Conservation (phyloP, 2,329 filamentous ascomycete species). For the Acrocalymma vagum region DNA sequence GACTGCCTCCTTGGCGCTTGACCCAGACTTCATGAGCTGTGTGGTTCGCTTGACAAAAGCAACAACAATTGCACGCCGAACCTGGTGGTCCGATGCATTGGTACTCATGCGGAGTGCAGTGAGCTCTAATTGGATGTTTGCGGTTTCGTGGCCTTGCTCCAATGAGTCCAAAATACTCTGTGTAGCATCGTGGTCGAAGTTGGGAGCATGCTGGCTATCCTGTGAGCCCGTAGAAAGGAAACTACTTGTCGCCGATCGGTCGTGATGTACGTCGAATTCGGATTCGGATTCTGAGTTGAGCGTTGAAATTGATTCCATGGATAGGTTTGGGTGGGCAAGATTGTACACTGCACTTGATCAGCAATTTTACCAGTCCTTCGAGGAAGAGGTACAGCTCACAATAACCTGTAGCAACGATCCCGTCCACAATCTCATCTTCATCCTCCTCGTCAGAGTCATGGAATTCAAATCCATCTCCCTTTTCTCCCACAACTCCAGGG, state of each 20-base stretch:
- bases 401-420: slow-evolving; percentile 45
- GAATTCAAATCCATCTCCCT: slow-evolving; percentile 69
- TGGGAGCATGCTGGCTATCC: slow-evolving; percentile 60
- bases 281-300: slow-evolving; percentile 63
- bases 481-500: slow-evolving; percentile 63
- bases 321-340: slow-evolving; percentile 57
- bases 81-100: slow-evolving; percentile 88
- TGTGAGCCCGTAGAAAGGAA: slow-evolving; percentile 78
- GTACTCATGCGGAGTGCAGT: slow-evolving; percentile 91
- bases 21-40: slow-evolving; percentile 67
- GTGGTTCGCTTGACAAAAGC: slow-evolving; percentile 85
- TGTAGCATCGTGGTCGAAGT: slow-evolving; percentile 89
- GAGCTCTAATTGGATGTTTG: slow-evolving; percentile 93
- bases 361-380: not conserved
- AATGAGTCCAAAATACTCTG: slow-evolving; percentile 87
- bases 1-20: slow-evolving; percentile 50
- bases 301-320: slow-evolving; percentile 69
- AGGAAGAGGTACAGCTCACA: slow-evolving; percentile 28
- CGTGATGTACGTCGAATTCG: slow-evolving; percentile 55
- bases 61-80: slow-evolving; percentile 84
- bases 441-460: slow-evolving; percentile 67
- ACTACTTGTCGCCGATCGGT: slow-evolving; percentile 71
- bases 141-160: slow-evolving; percentile 72
- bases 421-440: slow-evolving; percentile 63
- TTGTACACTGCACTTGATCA: slow-evolving; percentile 56